Evolutionary conservation across 2,329 filamentous ascomycete species (phyloP), one percentile per base, ranked within the genome.

Genomic region (Fonsecaea pugnacius): DNA sequence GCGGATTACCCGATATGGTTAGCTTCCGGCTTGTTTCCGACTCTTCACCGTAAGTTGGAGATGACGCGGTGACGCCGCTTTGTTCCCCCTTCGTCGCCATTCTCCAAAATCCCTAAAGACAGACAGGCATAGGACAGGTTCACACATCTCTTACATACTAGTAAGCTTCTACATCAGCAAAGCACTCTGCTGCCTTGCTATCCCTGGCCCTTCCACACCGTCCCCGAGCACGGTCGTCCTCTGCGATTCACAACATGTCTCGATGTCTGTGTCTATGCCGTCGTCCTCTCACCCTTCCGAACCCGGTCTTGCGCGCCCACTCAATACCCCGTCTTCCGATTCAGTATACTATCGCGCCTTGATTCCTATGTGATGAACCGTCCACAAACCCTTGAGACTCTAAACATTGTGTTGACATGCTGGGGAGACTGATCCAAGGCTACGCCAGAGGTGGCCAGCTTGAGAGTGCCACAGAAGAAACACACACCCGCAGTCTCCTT

Each of bases 401-500:
- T 48, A 24, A 48, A 35, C 33, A 54, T 36, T 40, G 32, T 48
- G 30, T 35, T 24, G 58, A 68, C 27, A 69, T 69, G 67, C 51
- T 69, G 59, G 65, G 67, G 51, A 67, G 67, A 51, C 53, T 69
- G 62, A 67, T 69, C 46, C 67, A 67, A 51, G 67, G 67, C 35
- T 67, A 67, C 35, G 60, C 43, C 21, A 60, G 64, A 58, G 61
- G 63, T 36, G 32, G 62, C 50, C 66, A 64, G 57, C 66, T 70
- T 24, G 80, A 82, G 68, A 82, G 80, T 27, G 78, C 80, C 27
- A 81, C 79, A 1, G 80, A 82, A 66, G 80, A 82, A 68, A 78
- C 80, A 66, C 79, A 82, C 67, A 82, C 79, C 4, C 79, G 79
- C 52, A 77, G 78, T 43, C 75, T 82, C 52, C 72, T 82, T 59